A percentile compares a stretch with the other conserved stretches of the same genome.
These are phyloP conservation scores for Hansfordia pulvinata DNA, from an alignment of 2,329 filamentous ascomycete species.

Conservation along the genomic window DNA sequence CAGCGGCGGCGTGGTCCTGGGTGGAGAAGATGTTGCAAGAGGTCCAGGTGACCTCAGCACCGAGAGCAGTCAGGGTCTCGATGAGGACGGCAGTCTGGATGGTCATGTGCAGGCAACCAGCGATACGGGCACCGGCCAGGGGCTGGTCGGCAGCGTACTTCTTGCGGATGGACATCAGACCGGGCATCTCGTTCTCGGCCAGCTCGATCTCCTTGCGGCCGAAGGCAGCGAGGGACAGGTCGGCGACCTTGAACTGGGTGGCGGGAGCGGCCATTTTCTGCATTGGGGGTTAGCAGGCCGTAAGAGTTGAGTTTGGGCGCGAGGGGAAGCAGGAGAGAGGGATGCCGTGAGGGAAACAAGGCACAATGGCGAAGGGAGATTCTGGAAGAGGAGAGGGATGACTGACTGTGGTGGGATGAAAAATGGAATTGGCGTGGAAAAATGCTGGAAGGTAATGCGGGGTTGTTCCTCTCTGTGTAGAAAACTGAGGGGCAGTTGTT, in stretches of 20 bases:
- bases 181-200: conserved; percentile 93
- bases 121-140: conserved; percentile 86
- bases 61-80: conserved; percentile 87
- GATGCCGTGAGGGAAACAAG: too few species aligned
- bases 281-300: background rate
- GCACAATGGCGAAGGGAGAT: too few species aligned
- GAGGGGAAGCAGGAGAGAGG: background rate
- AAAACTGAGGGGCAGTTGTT: too few species aligned
- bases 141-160: conserved; percentile 94
- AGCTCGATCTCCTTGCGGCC: conserved; percentile 98
- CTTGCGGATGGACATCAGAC: conserved; percentile 85
- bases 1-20: conserved; percentile 94
- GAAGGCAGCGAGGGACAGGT: conserved; percentile 94
- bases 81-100: conserved; percentile 99
- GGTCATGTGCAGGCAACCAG: conserved; percentile 98
- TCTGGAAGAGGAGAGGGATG: too few species aligned
- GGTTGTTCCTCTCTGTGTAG: too few species aligned
- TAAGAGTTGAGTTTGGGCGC: background rate
- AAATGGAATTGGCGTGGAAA: too few species aligned
- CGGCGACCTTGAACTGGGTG: conserved; percentile 94
- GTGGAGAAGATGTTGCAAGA: conserved; percentile 99
- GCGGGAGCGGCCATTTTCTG: conserved; percentile 64
- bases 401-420: too few species aligned
- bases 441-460: too few species aligned
- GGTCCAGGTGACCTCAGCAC: conserved; percentile 97